Percentiles rank a stretch among this genome's conserved stretches.
Conservation (phyloP, 2,329 filamentous ascomycete species). For the Microdochium bolleyi region DNA sequence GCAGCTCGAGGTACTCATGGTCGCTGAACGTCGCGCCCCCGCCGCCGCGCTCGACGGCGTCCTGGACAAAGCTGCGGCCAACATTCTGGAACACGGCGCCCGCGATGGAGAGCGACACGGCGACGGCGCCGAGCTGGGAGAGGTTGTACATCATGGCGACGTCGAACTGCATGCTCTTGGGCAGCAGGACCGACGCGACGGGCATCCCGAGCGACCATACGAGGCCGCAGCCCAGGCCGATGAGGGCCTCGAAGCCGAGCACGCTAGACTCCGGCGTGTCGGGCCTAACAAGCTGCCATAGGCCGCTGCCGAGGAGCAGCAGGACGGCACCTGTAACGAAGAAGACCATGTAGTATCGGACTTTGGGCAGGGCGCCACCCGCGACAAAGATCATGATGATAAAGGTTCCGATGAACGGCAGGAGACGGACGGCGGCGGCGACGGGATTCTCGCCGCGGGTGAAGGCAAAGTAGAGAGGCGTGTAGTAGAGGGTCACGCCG, state of each 20-base stretch:
- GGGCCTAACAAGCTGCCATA: slow-evolving; percentile 14
- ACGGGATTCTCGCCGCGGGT: slow-evolving; percentile 28
- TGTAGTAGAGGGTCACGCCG: slow-evolving; percentile 38
- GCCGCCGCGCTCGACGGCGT: background rate
- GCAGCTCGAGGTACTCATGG: background rate
- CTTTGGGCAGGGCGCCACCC: slow-evolving; percentile 19
- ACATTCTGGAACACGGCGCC: background rate
- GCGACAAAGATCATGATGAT: slow-evolving; percentile 22
- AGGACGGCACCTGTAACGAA: slow-evolving; percentile 21
- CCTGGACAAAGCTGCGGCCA: background rate
- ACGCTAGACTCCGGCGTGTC: background rate
- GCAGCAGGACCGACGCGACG: background rate
- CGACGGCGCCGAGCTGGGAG: background rate
- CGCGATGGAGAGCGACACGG: background rate
- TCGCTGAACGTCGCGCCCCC: background rate
- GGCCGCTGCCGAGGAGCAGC: slow-evolving; percentile 16
- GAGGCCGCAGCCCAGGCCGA: background rate
- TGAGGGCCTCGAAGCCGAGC: background rate
- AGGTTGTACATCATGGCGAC: background rate
- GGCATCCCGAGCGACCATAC: background rate
- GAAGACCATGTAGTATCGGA: slow-evolving; percentile 25
- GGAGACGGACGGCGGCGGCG: slow-evolving; percentile 27
- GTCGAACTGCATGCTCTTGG: background rate
- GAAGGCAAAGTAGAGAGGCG: slow-evolving; percentile 45
- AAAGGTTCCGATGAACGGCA: slow-evolving; percentile 29